Percentiles rank a stretch among this genome's conserved stretches.
Evolutionary conservation across 352 stramenopile species (phyloP).

Genomic region (Phytophthora sp.): DNA sequence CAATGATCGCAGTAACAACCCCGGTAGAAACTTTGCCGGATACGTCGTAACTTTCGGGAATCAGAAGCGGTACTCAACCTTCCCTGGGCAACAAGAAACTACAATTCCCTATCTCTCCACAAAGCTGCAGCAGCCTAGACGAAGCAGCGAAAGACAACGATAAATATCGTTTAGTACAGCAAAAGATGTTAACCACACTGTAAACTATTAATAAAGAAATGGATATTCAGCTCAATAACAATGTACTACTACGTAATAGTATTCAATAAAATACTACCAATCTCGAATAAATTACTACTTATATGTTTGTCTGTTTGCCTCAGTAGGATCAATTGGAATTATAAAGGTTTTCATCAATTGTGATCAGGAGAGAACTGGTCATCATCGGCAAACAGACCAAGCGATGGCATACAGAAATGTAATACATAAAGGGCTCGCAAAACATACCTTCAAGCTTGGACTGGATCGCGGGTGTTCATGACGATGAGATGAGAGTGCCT

Average conservation of each 20-base stretch:
- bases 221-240: background rate
- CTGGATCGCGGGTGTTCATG: background rate
- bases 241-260: too few relatives aligned
- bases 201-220: slow-evolving; percentile 16
- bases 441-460: background rate
- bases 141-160: slow-evolving; percentile 12
- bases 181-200: slow-evolving; percentile 4
- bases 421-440: slow-evolving; percentile 35
- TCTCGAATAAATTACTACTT: background rate
- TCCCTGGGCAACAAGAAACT: slow-evolving; percentile 39
- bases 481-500: slow-evolving; percentile 63
- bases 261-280: too few relatives aligned
- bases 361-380: slow-evolving; percentile 76
- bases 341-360: slow-evolving; percentile 75
- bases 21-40: slow-evolving; percentile 39
- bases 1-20: slow-evolving; percentile 3
- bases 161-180: too few relatives aligned
- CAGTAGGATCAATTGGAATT: slow-evolving; percentile 92
- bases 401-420: slow-evolving; percentile 16
- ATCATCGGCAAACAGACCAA: slow-evolving; percentile 64
- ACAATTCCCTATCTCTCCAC: slow-evolving; percentile 47
- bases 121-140: slow-evolving; percentile 38
- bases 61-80: slow-evolving; percentile 51
- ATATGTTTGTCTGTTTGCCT: slow-evolving; percentile 44
- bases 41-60: slow-evolving; percentile 55